These are phyloP conservation scores for Amanita rimosa DNA, from an alignment of 768 basidiomycete genomes.

Conservation along the genomic window DNA sequence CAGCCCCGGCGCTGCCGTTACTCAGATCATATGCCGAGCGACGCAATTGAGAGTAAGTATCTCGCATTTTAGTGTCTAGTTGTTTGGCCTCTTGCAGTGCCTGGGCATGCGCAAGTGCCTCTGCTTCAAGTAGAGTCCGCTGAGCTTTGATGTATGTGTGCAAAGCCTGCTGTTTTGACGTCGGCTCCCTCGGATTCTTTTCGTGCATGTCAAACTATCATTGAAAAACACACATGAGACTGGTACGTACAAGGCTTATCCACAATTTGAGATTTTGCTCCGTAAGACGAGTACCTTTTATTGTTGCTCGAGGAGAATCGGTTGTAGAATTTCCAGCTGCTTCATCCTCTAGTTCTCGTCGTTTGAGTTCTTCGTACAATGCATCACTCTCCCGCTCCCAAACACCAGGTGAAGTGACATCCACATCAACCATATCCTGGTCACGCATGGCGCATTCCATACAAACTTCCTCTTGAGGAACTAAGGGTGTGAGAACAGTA, in stretches of 20 bases:
- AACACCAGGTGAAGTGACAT: slow-evolving; percentile 73
- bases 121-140: slow-evolving; percentile 68
- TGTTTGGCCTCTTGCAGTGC: slow-evolving; percentile 71
- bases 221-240: slow-evolving; percentile 1
- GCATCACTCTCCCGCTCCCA: slow-evolving; percentile 92
- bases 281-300: slow-evolving; percentile 58
- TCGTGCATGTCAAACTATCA: slow-evolving; percentile 8
- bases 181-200: slow-evolving; percentile 87
- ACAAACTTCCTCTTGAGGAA: slow-evolving; percentile 75
- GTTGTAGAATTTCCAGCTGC: slow-evolving; percentile 37
- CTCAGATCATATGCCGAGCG: slow-evolving; percentile 69
- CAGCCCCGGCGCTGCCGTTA: slow-evolving; percentile 30
- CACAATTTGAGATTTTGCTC: slow-evolving; percentile 77
- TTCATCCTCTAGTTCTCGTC: slow-evolving; percentile 64
- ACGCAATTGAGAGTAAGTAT: slow-evolving; percentile 69
- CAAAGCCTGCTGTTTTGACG: slow-evolving; percentile 74
- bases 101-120: slow-evolving; percentile 65
- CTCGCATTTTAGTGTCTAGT: slow-evolving; percentile 67
- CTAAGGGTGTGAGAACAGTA: slow-evolving; percentile 44
- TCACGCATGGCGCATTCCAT: slow-evolving; percentile 98
- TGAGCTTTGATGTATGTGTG: slow-evolving; percentile 78
- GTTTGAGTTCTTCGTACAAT: slow-evolving; percentile 64
- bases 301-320: slow-evolving; percentile 45
- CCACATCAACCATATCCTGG: slow-evolving; percentile 94
- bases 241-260: slow-evolving; percentile 54